Conservation (phyloP, 2,329 filamentous ascomycete species). For the Albifimbria verrucaria region DNA sequence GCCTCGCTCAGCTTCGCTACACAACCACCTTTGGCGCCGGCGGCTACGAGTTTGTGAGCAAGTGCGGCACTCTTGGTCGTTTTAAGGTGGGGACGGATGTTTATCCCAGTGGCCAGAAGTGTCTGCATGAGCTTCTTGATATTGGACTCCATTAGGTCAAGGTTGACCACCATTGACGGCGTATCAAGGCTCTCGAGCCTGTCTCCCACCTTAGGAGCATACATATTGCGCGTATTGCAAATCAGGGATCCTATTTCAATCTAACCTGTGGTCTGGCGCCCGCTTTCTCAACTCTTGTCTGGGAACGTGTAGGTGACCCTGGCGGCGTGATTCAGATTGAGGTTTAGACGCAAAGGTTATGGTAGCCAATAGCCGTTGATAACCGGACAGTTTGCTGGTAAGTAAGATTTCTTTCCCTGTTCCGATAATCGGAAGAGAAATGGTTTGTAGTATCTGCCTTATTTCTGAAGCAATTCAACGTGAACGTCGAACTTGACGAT, state of each 20-base stretch:
- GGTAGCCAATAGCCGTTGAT: too few species aligned
- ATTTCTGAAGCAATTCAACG: too few species aligned
- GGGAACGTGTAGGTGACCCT: too few species aligned
- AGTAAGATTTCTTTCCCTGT: too few species aligned
- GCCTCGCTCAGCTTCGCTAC: conserved; percentile 50
- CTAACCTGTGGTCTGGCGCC: too few species aligned
- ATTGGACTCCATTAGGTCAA: conserved; percentile 49
- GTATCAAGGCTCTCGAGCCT: conserved; percentile 39
- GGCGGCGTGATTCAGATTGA: too few species aligned
- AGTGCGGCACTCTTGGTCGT: conserved; percentile 47
- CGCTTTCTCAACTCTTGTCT: too few species aligned
- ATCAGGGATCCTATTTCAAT: background rate
- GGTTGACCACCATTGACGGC: conserved; percentile 53
- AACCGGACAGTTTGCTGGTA: too few species aligned
- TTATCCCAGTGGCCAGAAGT: conserved; percentile 41
- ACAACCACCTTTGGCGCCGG: conserved; percentile 47
- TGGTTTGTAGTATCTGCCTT: too few species aligned
- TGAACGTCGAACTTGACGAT: too few species aligned
- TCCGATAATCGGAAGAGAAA: too few species aligned
- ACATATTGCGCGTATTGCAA: background rate
- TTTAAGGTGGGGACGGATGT: conserved; percentile 50
- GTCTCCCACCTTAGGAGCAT: conserved; percentile 9
- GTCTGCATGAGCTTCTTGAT: conserved; percentile 42
- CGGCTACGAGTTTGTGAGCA: conserved; percentile 38
- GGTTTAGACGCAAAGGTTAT: too few species aligned